Percentiles rank a stretch among this genome's conserved stretches.
Evolutionary conservation across 2,329 filamentous ascomycete genomes (phyloP).

Genomic region (Elsinoe australis): DNA sequence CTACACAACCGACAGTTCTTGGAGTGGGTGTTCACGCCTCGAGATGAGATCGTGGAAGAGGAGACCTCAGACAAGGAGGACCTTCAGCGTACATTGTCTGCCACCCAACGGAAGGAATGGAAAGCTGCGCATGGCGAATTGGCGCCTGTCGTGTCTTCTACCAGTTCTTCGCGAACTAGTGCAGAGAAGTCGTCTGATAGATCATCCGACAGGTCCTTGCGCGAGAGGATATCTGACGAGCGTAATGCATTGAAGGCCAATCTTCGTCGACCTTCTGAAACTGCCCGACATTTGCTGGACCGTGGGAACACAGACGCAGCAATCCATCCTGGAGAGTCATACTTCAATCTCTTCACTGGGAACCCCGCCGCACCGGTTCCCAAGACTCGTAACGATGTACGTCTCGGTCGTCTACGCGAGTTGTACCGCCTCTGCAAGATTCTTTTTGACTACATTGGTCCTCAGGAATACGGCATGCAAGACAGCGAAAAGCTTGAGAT

Average conservation of each 20-base stretch:
- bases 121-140: slow-evolving; percentile 20
- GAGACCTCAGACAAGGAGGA: slow-evolving; percentile 24
- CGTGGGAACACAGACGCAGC: slow-evolving; percentile 19
- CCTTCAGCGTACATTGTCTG: slow-evolving; percentile 28
- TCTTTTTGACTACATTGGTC: slow-evolving; percentile 95
- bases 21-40: slow-evolving; percentile 94
- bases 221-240: slow-evolving; percentile 10
- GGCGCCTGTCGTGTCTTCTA: slow-evolving; percentile 7
- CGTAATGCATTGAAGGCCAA: slow-evolving; percentile 26
- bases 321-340: slow-evolving; percentile 50
- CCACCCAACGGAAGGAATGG: slow-evolving; percentile 23
- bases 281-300: slow-evolving; percentile 24
- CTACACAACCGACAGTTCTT: slow-evolving; percentile 93
- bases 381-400: slow-evolving; percentile 72
- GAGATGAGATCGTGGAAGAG: slow-evolving; percentile 67
- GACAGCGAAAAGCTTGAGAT: slow-evolving; percentile 98
- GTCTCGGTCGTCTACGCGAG: slow-evolving; percentile 82
- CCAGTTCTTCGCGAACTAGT: background rate
- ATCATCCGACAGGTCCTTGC: background rate
- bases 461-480: slow-evolving; percentile 95
- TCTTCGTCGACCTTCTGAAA: slow-evolving; percentile 47
- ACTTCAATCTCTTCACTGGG: slow-evolving; percentile 85
- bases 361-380: slow-evolving; percentile 34
- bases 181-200: slow-evolving; percentile 9
- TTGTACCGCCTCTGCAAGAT: slow-evolving; percentile 91